These are phyloP conservation scores for Groenewaldozyma sp. DNA, from an alignment of 1,139 yeast species.

Conservation along the genomic window DNA sequence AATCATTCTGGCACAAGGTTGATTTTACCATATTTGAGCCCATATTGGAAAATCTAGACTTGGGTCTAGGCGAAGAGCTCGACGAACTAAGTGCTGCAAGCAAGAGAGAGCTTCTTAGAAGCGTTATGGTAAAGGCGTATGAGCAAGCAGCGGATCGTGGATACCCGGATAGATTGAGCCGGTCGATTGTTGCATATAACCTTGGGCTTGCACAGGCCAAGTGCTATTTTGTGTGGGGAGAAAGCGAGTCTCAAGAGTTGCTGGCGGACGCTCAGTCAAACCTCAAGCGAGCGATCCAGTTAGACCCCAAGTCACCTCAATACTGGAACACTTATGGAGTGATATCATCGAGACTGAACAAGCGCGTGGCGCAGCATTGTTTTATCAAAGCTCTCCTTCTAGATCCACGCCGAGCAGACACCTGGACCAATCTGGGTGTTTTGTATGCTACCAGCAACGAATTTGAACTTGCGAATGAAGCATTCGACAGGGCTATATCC, in stretches of 20 bases:
- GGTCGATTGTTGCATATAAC: conserved; percentile 57
- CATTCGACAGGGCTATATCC: conserved; percentile 68
- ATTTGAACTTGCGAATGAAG: conserved; percentile 58
- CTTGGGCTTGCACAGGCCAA: conserved; percentile 58
- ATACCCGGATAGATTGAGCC: conserved; percentile 22
- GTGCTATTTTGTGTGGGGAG: conserved; percentile 33
- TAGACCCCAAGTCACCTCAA: conserved; percentile 59
- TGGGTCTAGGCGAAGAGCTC: conserved; percentile 8
- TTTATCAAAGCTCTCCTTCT: conserved; percentile 72
- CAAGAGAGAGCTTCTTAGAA: conserved; percentile 6
- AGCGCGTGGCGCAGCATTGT: conserved; percentile 83
- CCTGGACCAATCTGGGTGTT: conserved; percentile 80
- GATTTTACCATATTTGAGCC: conserved; percentile 21
- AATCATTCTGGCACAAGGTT: conserved; percentile 21
- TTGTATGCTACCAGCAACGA: conserved; percentile 66
- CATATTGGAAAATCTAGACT: conserved; percentile 19
- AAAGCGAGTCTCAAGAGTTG: conserved; percentile 8
- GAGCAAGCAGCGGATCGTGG: conserved; percentile 27
- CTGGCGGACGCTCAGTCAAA: conserved; percentile 46
- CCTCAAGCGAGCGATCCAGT: conserved; percentile 57
- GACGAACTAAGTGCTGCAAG: conserved; percentile 1
- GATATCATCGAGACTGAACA: conserved; percentile 49
- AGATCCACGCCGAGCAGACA: conserved; percentile 55
- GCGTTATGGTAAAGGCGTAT: conserved; percentile 14
- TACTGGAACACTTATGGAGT: conserved; percentile 83